A percentile compares a stretch with the other conserved stretches of the same genome.
These are phyloP conservation scores for Fusarium illudens DNA, from an alignment of 2,329 filamentous ascomycete species.

Conservation along the genomic window DNA sequence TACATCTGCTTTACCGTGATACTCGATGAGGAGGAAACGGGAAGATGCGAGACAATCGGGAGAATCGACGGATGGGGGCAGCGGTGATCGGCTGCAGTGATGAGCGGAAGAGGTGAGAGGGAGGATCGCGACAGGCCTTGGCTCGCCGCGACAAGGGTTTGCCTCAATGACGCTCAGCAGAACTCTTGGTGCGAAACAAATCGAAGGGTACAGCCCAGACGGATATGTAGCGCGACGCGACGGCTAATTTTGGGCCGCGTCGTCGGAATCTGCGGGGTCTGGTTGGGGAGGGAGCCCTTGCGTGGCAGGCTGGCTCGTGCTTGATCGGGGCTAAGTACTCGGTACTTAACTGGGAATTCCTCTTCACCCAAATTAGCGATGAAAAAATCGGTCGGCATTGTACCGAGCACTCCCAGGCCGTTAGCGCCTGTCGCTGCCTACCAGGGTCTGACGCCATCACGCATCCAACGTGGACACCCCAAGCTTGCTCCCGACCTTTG, in stretches of 20 bases:
- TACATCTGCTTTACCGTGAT: conserved; percentile 33
- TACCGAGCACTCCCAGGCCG: conserved; percentile 27
- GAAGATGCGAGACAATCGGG: neutral
- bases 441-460: conserved; percentile 42
- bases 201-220: neutral
- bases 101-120: neutral
- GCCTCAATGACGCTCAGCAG: neutral
- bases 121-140: neutral
- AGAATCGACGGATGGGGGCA: neutral
- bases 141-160: neutral
- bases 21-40: conserved; percentile 2
- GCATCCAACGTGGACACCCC: conserved; percentile 29
- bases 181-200: conserved; percentile 12
- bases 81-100: neutral
- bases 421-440: conserved; percentile 21
- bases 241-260: conserved; percentile 34
- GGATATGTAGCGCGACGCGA: conserved; percentile 25
- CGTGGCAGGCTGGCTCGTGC: conserved; percentile 29
- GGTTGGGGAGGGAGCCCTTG: conserved; percentile 3
- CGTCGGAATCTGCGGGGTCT: conserved; percentile 27
- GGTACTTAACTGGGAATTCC: conserved; percentile 17
- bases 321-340: conserved; percentile 21
- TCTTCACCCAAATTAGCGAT: neutral
- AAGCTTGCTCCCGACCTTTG: conserved; percentile 25
- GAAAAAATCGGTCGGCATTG: neutral